These are phyloP conservation scores for Diaporthe vexans DNA, from an alignment of 2,329 filamentous ascomycete genomes.

Conservation along the genomic window DNA sequence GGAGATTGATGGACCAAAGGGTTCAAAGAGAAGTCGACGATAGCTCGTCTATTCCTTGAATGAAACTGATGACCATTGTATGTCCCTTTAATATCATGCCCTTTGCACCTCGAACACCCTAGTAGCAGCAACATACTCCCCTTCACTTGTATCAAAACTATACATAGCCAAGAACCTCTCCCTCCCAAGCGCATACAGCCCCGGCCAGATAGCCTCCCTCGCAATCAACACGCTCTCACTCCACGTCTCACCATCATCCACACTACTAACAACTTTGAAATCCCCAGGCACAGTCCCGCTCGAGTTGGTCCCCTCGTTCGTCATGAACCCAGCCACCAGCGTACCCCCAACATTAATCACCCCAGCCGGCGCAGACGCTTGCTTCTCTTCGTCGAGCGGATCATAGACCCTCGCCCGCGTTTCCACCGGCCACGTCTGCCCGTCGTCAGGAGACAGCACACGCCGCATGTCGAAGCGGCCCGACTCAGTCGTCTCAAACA, in stretches of 20 bases:
- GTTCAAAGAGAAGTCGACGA: not conserved
- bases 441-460: conserved; percentile 58
- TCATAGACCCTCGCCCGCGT: conserved; percentile 55
- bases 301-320: conserved; percentile 55
- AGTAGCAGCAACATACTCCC: conserved; percentile 2
- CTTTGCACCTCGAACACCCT: not conserved
- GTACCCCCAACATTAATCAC: conserved; percentile 58
- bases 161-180: conserved; percentile 33
- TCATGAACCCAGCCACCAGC: conserved; percentile 60
- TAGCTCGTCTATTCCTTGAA: not conserved
- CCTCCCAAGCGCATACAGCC: conserved; percentile 43
- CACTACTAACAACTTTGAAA: conserved; percentile 51
- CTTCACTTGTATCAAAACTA: not conserved
- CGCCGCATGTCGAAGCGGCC: conserved; percentile 53
- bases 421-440: conserved; percentile 53
- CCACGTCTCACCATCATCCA: conserved; percentile 48
- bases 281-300: conserved; percentile 46
- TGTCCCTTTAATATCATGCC: not conserved
- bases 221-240: conserved; percentile 46
- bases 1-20: not conserved
- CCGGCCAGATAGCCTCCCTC: conserved; percentile 50
- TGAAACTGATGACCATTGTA: too few relatives aligned
- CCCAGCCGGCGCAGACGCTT: conserved; percentile 56
- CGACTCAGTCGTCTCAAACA: conserved; percentile 58
- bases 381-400: conserved; percentile 45